Evolutionary conservation across 2,329 filamentous ascomycete species (phyloP).

Genomic region (Talaromyces sp.): DNA sequence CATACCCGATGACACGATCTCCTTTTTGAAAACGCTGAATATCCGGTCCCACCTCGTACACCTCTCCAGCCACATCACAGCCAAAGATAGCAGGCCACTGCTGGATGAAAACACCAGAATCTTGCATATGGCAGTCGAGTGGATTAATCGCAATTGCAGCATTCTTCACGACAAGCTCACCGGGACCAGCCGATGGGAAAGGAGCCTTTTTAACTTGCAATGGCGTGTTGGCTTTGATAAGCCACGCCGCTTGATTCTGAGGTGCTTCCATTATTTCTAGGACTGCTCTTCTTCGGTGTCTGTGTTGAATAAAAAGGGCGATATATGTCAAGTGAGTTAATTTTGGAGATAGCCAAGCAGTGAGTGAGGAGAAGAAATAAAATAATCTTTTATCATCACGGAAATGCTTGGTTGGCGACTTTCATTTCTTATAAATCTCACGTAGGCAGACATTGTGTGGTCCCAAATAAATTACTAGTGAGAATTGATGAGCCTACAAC

Average conservation of each 20-base stretch:
- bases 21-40: slow-evolving; percentile 19
- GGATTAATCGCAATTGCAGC: slow-evolving; percentile 13
- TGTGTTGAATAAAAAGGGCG: background rate
- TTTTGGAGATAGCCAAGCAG: background rate
- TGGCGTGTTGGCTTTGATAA: slow-evolving; percentile 4
- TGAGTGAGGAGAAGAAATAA: background rate
- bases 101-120: slow-evolving; percentile 5
- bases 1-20: slow-evolving; percentile 22
- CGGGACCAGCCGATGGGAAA: slow-evolving; percentile 5
- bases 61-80: slow-evolving; percentile 8
- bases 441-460: background rate
- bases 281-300: background rate
- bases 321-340: background rate
- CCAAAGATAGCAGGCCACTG: slow-evolving; percentile 7
- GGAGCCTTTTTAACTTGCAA: slow-evolving; percentile 8
- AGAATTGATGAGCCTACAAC: background rate
- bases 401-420: no score
- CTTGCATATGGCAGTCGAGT: slow-evolving; percentile 12
- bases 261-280: background rate
- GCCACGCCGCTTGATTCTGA: slow-evolving; percentile 14
- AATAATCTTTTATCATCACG: no score
- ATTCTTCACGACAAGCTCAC: slow-evolving; percentile 11
- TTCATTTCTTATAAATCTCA: background rate
- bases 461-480: background rate
- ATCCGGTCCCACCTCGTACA: slow-evolving; percentile 1